Evolutionary conservation across 352 stramenopile genomes (phyloP), one percentile per base, ranked within the genome.

Genomic region (Pythium plurisporium): DNA sequence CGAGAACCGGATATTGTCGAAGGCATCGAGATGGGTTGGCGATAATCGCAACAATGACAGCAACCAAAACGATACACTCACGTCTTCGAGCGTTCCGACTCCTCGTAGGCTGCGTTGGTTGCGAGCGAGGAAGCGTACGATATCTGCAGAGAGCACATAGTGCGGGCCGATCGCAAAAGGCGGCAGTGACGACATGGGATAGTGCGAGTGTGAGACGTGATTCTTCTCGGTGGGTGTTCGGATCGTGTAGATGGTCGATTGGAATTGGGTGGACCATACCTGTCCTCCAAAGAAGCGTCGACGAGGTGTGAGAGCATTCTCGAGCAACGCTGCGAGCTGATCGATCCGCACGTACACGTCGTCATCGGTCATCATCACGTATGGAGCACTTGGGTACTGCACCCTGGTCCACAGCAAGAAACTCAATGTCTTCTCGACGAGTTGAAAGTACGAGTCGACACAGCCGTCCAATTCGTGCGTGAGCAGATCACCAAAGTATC

Each of bases 331-430:
- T 3, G 43, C 51, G 4, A 59, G 51, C 22, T 17, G 10, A 11
- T 49, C 38, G n/a, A n/a, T n/a, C n/a, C n/a, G n/a, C n/a, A n/a
- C n/a, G n/a, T n/a, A n/a, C n/a, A n/a, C n/a, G n/a, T 89, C 79
- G 38, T 90, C 79, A 41, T 89, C 79, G 9, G 49, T 43, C 22
- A 89, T 57, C 64, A 89, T 77, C 0, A 31, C 46, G 36, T 37
- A 61, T 5, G 4, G 3, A 25, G n/a, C 26, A 1, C 4, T 29
- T 12, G 6, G 8, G 12, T 47, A 20, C 11, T 19, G 7, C 5
- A 12, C 7, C 6, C 5, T 9, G 1, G 19, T 27, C 38, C 38
- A 45, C 19, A 8, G 10, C 19, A 36, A 45, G 46, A 89, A 89
- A 15, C 61, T 55, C 11, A 70, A 73, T 10, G 76, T 67, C 33